Base-by-base conservation (phyloP, 352 stramenopile genomes). In the Pythium phragmiticola region DNA sequence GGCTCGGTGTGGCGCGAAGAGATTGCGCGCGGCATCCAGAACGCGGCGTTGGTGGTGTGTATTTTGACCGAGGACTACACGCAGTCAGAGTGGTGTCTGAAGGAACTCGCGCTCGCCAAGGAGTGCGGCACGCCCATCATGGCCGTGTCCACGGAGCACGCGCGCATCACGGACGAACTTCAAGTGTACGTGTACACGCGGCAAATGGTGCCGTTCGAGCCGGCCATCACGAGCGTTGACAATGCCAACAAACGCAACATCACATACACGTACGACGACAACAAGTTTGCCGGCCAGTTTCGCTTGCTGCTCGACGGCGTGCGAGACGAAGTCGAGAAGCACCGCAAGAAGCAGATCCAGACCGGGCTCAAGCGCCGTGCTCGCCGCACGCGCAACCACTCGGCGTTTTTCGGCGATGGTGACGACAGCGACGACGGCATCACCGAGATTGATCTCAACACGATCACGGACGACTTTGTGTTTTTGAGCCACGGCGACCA, bases 111-210 rank as follows among this genome's bases (percentile, higher is more conserved):
- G 21, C 62, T 92, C 8, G 85, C 83, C 8, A 94, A 92, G 63
- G 77, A 89, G 52, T 68, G 76, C 19, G 74, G 77, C 14, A 90
- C 73, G 57, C 81, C 80, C 7, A 90, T 90, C 49, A 79, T 90
- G 39, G 81, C 84, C 9, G 70, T 89, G 0, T 92, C 81, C 17
- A 78, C 81, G 0, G 83, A 94, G 58, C 69, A 68, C 56, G 78
- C 70, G 7, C 41, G 65, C 3, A 74, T 92, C 23, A 84, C 74
- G 13, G 82, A 92, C 12, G 82, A 94, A 53, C 77, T 94, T 67
- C 82, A 94, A 55, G 82, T 91, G 64, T 94, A 94, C 69, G 75
- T 94, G 26, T 91, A 91, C 72, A 91, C 85, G 34, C 81, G 85
- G 4, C 82, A 92, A 62, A 92, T 94, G 68, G 77, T 94, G 33